Evolutionary conservation across 2,329 filamentous ascomycete species (phyloP).

Genomic region (Hymenoscyphus repandus): DNA sequence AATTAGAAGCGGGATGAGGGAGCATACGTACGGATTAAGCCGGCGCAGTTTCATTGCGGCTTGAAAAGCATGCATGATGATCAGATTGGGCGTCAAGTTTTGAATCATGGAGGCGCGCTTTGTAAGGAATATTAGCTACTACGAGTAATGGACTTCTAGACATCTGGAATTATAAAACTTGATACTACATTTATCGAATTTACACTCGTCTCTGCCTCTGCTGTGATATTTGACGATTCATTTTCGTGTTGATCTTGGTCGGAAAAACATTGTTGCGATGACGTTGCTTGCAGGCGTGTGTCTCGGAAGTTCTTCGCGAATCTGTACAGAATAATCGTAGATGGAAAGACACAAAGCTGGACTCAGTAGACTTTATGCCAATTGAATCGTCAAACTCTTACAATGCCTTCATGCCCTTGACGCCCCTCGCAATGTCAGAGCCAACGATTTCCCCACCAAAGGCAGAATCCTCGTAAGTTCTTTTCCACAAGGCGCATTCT

Average conservation of each 20-base stretch:
- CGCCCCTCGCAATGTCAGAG: neutral
- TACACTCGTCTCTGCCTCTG: neutral
- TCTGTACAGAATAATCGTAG: neutral
- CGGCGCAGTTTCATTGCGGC: conserved; percentile 5
- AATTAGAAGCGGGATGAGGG: conserved; percentile 17
- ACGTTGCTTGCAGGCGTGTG: neutral
- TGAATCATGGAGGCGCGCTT: conserved; percentile 15
- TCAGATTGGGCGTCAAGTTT: conserved; percentile 11
- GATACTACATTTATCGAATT: neutral
- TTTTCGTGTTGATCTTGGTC: neutral
- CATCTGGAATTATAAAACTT: neutral
- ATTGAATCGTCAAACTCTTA: neutral
- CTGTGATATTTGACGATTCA: neutral
- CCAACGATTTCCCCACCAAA: conserved; percentile 19
- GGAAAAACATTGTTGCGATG: neutral
- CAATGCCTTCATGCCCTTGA: neutral
- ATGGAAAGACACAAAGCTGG: neutral
- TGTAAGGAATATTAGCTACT: conserved; percentile 19
- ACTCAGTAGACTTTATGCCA: neutral
- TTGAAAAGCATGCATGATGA: conserved; percentile 10
- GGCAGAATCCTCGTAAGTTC: conserved; percentile 38
- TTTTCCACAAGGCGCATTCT: conserved; percentile 1
- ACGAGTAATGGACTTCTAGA: conserved; percentile 27
- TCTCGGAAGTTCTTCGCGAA: neutral
- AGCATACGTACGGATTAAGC: conserved; percentile 9